Conservation (phyloP, 2,329 filamentous ascomycete genomes). For the Didymella pomorum region DNA sequence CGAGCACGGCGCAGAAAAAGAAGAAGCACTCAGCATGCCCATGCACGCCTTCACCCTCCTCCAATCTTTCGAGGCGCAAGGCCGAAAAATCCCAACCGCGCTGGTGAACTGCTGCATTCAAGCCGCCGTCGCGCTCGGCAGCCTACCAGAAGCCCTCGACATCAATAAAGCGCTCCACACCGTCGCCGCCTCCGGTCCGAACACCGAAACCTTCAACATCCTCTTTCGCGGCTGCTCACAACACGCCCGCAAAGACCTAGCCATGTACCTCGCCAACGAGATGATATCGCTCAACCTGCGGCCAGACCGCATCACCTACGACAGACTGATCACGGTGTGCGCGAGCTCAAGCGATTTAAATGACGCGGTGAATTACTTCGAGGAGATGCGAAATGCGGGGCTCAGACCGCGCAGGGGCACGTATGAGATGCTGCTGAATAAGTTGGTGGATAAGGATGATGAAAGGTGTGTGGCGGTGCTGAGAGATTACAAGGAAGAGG, state of each 20-base stretch:
- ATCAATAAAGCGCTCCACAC: slow-evolving; percentile 69
- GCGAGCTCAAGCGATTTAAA: slow-evolving; percentile 50
- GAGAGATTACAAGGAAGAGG: slow-evolving; percentile 27
- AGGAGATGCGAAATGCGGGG: slow-evolving; percentile 55
- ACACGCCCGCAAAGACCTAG: slow-evolving; percentile 58
- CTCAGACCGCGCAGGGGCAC: slow-evolving; percentile 30
- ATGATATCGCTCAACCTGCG: slow-evolving; percentile 64
- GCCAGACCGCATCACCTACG: slow-evolving; percentile 68
- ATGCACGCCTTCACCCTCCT: slow-evolving; percentile 65
- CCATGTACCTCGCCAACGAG: slow-evolving; percentile 69
- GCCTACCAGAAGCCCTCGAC: slow-evolving; percentile 62
- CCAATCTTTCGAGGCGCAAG: slow-evolving; percentile 60
- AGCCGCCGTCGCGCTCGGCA: slow-evolving; percentile 55
- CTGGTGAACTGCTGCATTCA: slow-evolving; percentile 63
- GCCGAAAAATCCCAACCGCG: slow-evolving; percentile 60
- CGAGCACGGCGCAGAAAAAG: background rate
- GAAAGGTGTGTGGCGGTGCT: slow-evolving; percentile 30
- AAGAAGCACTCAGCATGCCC: slow-evolving; percentile 52
- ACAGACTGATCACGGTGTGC: slow-evolving; percentile 67
- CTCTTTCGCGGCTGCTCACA: slow-evolving; percentile 61
- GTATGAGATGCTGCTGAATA: slow-evolving; percentile 28
- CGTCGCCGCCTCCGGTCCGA: slow-evolving; percentile 56
- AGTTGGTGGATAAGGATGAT: slow-evolving; percentile 23
- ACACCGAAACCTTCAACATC: slow-evolving; percentile 67
- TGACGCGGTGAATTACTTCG: slow-evolving; percentile 59